Conservation (phyloP, 306 rosid genomes). For the Trichosanthes truncata region DNA sequence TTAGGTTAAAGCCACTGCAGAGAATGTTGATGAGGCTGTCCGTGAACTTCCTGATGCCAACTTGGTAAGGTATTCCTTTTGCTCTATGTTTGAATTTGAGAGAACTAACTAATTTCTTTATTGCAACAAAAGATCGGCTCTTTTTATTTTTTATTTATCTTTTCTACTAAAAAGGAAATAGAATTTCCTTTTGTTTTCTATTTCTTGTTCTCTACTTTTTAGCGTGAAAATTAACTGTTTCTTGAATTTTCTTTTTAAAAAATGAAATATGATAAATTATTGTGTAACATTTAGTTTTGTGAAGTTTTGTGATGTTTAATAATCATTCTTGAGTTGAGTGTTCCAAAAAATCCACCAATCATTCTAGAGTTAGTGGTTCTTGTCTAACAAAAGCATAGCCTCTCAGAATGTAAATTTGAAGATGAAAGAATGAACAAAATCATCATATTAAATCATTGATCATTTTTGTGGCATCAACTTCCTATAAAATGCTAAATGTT, state of each 20-base stretch:
- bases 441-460: neutral
- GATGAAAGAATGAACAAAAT: neutral
- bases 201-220: neutral
- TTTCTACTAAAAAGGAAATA: neutral
- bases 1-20: constrained; percentile 93
- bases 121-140: neutral
- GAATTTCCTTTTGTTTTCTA: no score
- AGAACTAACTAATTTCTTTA: constrained; percentile 1
- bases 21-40: constrained; percentile 90
- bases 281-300: neutral
- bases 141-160: neutral
- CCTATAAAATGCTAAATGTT: neutral
- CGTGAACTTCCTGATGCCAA: constrained; percentile 99
- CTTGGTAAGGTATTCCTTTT: constrained; percentile 87
- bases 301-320: neutral
- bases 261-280: neutral
- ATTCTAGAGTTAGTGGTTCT: neutral
- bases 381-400: neutral
- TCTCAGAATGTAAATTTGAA: neutral
- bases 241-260: neutral
- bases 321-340: neutral
- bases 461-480: neutral
- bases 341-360: neutral
- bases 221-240: neutral
- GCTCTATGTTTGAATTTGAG: constrained; percentile 13